Percentiles rank a stretch among this genome's conserved stretches.
phyloP scores from a whole-genome alignment of 306 rosid species.

The Aeschynomene evenia region DNA sequence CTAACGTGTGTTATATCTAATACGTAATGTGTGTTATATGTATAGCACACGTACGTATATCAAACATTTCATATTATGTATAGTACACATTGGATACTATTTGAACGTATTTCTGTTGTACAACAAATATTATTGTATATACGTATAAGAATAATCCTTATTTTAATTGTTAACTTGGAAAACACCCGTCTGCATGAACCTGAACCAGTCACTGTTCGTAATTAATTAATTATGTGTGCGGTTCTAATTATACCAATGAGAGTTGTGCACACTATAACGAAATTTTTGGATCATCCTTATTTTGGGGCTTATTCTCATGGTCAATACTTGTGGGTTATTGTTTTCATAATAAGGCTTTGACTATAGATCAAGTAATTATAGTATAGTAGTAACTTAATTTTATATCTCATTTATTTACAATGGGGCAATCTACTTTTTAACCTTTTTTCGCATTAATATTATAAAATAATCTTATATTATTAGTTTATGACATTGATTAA shows the following conservation, averaged over 20 bases:
- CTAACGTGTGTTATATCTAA: too few species aligned
- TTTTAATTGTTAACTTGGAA: neutral
- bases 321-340: neutral
- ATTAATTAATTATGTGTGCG: neutral
- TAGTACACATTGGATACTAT: too few species aligned
- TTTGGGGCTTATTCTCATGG: neutral
- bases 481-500: too few species aligned
- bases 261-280: neutral
- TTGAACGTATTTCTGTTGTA: too few species aligned
- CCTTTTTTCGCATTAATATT: too few species aligned
- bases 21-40: too few species aligned
- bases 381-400: neutral
- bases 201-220: neutral
- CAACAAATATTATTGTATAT: too few species aligned
- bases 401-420: neutral
- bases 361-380: neutral
- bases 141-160: too few species aligned
- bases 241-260: neutral
- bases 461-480: too few species aligned
- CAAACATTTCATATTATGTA: too few species aligned
- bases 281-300: neutral
- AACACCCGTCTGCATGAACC: conserved; percentile 28
- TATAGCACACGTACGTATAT: too few species aligned
- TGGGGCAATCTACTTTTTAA: neutral
- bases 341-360: conserved; percentile 4